These are phyloP conservation scores for Beta vulgaris DNA, from an alignment of 148 eudicot genomes.

Conservation along the genomic window DNA sequence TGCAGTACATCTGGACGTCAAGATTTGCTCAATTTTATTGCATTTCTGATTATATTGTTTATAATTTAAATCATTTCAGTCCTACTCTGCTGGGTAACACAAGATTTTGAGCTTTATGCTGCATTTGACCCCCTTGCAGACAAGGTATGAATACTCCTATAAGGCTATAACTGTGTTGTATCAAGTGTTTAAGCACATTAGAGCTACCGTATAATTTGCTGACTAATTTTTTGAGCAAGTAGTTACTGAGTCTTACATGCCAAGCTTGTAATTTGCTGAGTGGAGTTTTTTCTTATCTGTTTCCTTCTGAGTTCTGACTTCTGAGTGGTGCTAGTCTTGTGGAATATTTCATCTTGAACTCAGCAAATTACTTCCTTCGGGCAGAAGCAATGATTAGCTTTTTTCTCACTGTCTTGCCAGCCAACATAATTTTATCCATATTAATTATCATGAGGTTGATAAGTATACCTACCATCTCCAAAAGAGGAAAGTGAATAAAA, in stretches of 20 bases:
- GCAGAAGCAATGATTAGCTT: neutral
- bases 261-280: neutral
- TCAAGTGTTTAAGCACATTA: neutral
- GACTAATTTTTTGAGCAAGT: neutral
- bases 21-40: slow-evolving; percentile 1
- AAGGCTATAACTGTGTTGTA: neutral
- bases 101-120: slow-evolving; percentile 93
- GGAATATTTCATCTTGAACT: neutral
- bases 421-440: neutral
- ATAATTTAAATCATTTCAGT: slow-evolving; percentile 46
- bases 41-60: slow-evolving; percentile 11
- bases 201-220: neutral
- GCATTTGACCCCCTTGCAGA: slow-evolving; percentile 98
- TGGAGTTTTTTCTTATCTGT: neutral
- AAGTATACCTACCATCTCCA: no score
- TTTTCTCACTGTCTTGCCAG: neutral
- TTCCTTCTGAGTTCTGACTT: slow-evolving; percentile 5
- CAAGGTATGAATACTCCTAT: slow-evolving; percentile 69
- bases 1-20: neutral
- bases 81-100: slow-evolving; percentile 97
- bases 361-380: neutral
- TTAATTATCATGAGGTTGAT: neutral
- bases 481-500: no score
- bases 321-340: slow-evolving; percentile 1
- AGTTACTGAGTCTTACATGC: slow-evolving; percentile 9